A percentile compares a stretch with the other conserved stretches of the same genome.
Conservation (phyloP, 768 basidiomycete genomes). For the Epithele typhae region DNA sequence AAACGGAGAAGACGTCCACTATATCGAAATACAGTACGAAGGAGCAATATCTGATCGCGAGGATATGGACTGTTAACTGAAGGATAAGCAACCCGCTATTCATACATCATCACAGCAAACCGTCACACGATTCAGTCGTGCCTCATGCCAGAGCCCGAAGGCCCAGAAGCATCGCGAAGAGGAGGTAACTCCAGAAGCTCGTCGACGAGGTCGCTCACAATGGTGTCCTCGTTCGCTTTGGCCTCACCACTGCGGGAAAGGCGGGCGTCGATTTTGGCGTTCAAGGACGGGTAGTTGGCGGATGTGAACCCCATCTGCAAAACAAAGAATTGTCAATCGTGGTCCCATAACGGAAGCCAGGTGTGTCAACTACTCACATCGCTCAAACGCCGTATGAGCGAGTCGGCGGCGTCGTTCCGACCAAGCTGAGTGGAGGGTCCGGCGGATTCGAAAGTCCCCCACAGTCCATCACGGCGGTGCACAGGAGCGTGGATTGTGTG, state of each 20-base stretch:
- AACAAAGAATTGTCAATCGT: constrained; percentile 1
- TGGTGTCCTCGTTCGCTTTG: constrained; percentile 21
- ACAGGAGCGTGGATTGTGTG: constrained; percentile 32
- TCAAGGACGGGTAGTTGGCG: constrained; percentile 51
- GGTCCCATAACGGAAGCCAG: background rate
- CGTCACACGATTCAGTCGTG: background rate
- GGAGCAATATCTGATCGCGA: too few relatives aligned
- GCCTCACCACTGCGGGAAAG: constrained; percentile 15
- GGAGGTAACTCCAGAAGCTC: constrained; percentile 19
- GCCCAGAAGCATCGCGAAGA: constrained; percentile 1
- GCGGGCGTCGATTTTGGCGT: constrained; percentile 34
- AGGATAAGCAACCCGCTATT: constrained; percentile 10
- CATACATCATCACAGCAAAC: background rate
- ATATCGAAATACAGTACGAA: too few relatives aligned
- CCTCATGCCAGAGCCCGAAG: constrained; percentile 13
- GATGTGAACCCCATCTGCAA: constrained; percentile 73
- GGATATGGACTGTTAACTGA: constrained; percentile 14
- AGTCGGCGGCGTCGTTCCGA: constrained; percentile 19
- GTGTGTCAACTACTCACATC: constrained; percentile 44
- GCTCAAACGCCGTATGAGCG: constrained; percentile 54
- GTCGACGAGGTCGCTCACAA: constrained; percentile 24
- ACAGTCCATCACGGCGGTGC: constrained; percentile 30
- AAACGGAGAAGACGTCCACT: too few relatives aligned
- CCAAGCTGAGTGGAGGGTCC: constrained; percentile 22
- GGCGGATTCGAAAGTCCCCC: constrained; percentile 28